A percentile compares a stretch with the other conserved stretches of the same genome.
phyloP scores from a whole-genome alignment of 192 early-diverging fungal genomes.

The Phlyctochytrium planicorne region DNA sequence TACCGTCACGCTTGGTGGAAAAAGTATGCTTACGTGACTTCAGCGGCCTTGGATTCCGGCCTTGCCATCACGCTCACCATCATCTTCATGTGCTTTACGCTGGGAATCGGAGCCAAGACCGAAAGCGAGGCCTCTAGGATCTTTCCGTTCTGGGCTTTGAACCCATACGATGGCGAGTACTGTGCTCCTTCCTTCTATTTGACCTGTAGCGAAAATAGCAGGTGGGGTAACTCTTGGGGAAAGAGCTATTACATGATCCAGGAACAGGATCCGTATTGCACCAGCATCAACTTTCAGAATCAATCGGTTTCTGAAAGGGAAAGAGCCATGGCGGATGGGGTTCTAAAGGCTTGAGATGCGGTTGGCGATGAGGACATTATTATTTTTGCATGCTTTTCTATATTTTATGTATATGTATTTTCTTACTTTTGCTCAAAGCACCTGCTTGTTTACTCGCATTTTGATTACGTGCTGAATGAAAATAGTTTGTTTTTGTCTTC shows the following conservation, averaged over 20 bases:
- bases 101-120: neutral
- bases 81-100: constrained; percentile 15
- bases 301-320: neutral
- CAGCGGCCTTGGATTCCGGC: constrained; percentile 60
- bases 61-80: constrained; percentile 34
- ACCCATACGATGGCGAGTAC: constrained; percentile 15
- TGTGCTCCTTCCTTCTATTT: constrained; percentile 2
- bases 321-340: neutral
- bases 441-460: too few species aligned
- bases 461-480: too few species aligned
- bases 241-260: neutral
- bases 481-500: too few species aligned
- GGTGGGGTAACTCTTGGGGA: neutral
- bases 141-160: constrained; percentile 26
- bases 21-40: constrained; percentile 68
- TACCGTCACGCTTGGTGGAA: constrained; percentile 46
- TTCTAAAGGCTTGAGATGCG: too few species aligned
- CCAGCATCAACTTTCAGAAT: neutral
- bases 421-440: neutral
- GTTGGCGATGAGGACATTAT: too few species aligned
- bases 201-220: constrained; percentile 16
- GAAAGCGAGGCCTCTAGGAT: neutral
- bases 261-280: constrained; percentile 1
- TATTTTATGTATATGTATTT: neutral
- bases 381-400: neutral